phyloP scores from a whole-genome alignment of 306 rosid genomes.

The Acacia melanoxylon region DNA sequence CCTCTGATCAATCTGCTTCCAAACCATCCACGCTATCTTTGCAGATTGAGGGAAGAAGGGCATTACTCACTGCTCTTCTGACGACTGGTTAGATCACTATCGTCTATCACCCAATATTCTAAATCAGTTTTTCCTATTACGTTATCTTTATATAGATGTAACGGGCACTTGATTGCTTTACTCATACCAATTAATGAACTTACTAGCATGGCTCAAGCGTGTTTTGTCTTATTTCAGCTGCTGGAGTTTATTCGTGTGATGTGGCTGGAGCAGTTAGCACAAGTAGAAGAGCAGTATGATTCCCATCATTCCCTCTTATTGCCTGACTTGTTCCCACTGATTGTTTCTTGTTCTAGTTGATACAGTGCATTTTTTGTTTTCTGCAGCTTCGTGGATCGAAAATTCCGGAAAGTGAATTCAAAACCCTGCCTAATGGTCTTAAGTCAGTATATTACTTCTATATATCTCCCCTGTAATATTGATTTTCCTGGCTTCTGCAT shows the following conservation, averaged over 20 bases:
- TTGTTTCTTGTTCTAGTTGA: slow-evolving; percentile 17
- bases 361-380: slow-evolving; percentile 6
- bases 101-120: neutral
- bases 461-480: slow-evolving; percentile 3
- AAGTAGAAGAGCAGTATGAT: slow-evolving; percentile 55
- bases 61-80: slow-evolving; percentile 60
- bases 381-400: slow-evolving; percentile 48
- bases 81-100: slow-evolving; percentile 58
- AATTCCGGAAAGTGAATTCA: slow-evolving; percentile 89
- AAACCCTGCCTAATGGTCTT: slow-evolving; percentile 81
- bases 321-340: neutral
- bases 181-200: neutral
- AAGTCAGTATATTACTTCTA: slow-evolving; percentile 61
- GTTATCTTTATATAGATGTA: neutral
- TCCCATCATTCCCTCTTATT: neutral
- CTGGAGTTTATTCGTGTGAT: slow-evolving; percentile 45
- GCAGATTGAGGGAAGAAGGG: slow-evolving; percentile 72
- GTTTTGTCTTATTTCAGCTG: slow-evolving; percentile 32
- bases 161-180: neutral
- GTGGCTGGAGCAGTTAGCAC: slow-evolving; percentile 61
- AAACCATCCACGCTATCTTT: slow-evolving; percentile 40
- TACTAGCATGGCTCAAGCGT: neutral
- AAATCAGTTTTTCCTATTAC: neutral
- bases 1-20: slow-evolving; percentile 30
- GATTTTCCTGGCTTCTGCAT: slow-evolving; percentile 13